Evolutionary conservation across 805 yeast species (phyloP).

Genomic region (Candida sithepensis): DNA sequence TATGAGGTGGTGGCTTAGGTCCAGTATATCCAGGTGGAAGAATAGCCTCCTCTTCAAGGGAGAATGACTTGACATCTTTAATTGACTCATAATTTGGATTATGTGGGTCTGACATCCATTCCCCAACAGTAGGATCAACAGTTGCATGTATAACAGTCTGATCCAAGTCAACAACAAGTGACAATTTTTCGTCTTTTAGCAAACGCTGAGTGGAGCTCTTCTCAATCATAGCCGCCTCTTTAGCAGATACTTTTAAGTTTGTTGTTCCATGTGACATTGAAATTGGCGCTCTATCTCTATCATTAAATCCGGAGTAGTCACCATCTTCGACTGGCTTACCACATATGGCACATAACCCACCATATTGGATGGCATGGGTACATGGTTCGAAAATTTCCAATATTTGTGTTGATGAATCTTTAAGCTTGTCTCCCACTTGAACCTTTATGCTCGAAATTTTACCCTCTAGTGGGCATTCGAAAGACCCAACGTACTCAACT

Average conservation of each 20-base stretch:
- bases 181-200: slow-evolving; percentile 60
- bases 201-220: slow-evolving; percentile 59
- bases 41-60: slow-evolving; percentile 71
- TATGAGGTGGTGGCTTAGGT: slow-evolving; percentile 52
- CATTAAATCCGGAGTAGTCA: slow-evolving; percentile 70
- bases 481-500: slow-evolving; percentile 69
- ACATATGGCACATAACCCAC: slow-evolving; percentile 91
- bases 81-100: slow-evolving; percentile 85
- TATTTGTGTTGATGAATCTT: slow-evolving; percentile 42
- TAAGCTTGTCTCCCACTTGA: slow-evolving; percentile 57
- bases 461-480: slow-evolving; percentile 84
- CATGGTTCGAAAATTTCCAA: slow-evolving; percentile 75
- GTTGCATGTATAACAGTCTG: slow-evolving; percentile 98
- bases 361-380: slow-evolving; percentile 88
- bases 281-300: slow-evolving; percentile 75
- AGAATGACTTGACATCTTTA: slow-evolving; percentile 74
- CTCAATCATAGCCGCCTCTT: slow-evolving; percentile 86
- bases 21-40: slow-evolving; percentile 58
- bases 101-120: slow-evolving; percentile 84
- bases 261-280: slow-evolving; percentile 87
- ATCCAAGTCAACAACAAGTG: slow-evolving; percentile 92
- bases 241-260: slow-evolving; percentile 75
- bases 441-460: slow-evolving; percentile 48
- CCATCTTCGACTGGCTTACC: slow-evolving; percentile 72
- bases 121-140: slow-evolving; percentile 95